Base-by-base conservation (phyloP, 805 yeast species). In the Candida pini region DNA sequence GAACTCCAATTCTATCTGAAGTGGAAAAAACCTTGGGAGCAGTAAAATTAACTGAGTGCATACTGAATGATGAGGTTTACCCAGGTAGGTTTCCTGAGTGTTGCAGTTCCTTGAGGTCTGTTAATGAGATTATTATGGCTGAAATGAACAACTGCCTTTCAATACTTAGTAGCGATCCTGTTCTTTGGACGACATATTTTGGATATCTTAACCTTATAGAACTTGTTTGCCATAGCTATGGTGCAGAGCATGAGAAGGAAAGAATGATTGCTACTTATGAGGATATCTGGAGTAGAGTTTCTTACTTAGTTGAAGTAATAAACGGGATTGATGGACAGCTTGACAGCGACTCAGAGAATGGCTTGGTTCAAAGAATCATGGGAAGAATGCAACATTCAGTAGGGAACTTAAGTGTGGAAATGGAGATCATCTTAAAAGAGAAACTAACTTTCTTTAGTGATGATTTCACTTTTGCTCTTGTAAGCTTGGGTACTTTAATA, bases 171-270 rank as follows among this genome's bases (percentile, higher is more conserved):
- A 29, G 37, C 1, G 37, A 44, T 19, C 35, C 45, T 5, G 47
- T 44, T 4, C 43, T 47, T 45, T 47, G 51, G 51, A 47, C 51
- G 5, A 44, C 49, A 3, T 47, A 39, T 26, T 47, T 47, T 19
- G 51, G 51, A 6, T 47, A 47, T 21, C 33, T 44, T 25, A 44
- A 40, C 21, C 16, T 38, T 15, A 28, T 47, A 8, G 49, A 47
- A 14, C 49, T 44, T 25, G 26, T 47, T 9, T 44, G 46, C 26
- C 45, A 47, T 23, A 37, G 36, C 26, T 47, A 47, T 29, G 34
- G 46, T 22, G 39, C 19, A 16, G 37, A 43, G 5, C 38, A 34
- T 30, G 49, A 47, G 18, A 38, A 42, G 10, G 31, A 40, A 12
- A 30, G 27, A 14, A 13, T 47, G 26, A 35, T 46, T 8, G 36